Evolutionary conservation across 441 rosid species (phyloP).

Genomic region (California macrophylla): DNA sequence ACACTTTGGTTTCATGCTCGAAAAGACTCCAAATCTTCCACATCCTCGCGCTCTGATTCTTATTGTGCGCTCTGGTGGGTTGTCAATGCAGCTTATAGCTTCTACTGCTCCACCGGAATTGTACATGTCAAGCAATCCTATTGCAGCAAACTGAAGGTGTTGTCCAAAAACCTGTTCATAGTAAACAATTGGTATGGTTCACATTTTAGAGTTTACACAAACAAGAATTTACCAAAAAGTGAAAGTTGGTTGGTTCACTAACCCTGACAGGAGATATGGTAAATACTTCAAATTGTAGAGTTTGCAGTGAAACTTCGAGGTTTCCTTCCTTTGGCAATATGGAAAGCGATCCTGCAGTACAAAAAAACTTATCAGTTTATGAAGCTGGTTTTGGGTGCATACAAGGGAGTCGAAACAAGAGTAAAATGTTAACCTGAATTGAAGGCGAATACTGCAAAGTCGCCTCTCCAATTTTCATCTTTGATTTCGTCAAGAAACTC

Average conservation of each 20-base stretch:
- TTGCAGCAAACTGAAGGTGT: slow-evolving; percentile 39
- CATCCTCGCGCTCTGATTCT: slow-evolving; percentile 33
- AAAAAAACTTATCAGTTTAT: not conserved
- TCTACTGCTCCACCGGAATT: slow-evolving; percentile 64
- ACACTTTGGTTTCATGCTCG: slow-evolving; percentile 33
- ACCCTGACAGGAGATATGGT: slow-evolving; percentile 46
- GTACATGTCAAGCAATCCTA: slow-evolving; percentile 59
- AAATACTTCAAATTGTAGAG: slow-evolving; percentile 37
- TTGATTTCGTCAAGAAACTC: slow-evolving; percentile 46
- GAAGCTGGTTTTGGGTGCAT: slow-evolving; percentile 12
- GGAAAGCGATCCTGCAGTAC: slow-evolving; percentile 28
- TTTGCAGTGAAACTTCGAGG: slow-evolving; percentile 28
- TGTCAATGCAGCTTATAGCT: slow-evolving; percentile 23
- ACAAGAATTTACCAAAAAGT: not conserved
- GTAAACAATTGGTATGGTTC: not conserved
- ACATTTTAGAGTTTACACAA: not conserved
- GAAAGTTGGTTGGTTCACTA: slow-evolving; percentile 10
- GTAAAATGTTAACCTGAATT: slow-evolving; percentile 28
- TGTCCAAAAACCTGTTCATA: slow-evolving; percentile 30
- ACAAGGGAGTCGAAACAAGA: not conserved
- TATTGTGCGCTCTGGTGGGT: slow-evolving; percentile 21
- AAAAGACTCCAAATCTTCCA: slow-evolving; percentile 48
- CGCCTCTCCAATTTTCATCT: slow-evolving; percentile 37
- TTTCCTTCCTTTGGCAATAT: slow-evolving; percentile 29
- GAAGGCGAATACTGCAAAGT: slow-evolving; percentile 41